Evolutionary conservation across 2,329 filamentous ascomycete species (phyloP), one percentile per base, ranked within the genome.

Genomic region (Neofusicoccum cordaticola): DNA sequence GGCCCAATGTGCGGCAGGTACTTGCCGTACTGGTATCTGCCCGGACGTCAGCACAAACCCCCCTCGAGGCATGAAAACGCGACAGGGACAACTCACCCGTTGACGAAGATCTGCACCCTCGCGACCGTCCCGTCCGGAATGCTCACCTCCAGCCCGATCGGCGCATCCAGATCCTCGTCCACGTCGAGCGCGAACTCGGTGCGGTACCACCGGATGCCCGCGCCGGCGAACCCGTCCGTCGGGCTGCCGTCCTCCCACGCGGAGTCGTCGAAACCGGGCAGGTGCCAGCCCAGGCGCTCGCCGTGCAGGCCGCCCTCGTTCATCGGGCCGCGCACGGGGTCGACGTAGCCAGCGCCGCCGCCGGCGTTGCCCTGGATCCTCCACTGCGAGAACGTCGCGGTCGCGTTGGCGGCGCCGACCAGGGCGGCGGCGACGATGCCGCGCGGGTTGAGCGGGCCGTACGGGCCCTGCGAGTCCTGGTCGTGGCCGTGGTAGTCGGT

Each of bases 401-500:
- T 66, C 15, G 58, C 71, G 15, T 47, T 61, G 15, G 34, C 6
- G 0, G 17, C 19, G 2, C 79, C 79, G n/a, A 83, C 47, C 1
- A 86, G 80, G 1, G 80, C 83, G 0, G 83, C 84, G 35, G 83
- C 81, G 52, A 79, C 78, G 68, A 86, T 85, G 4, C 85, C 85
- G 48, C 84, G 75, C 8, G 82, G 79, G 15, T 82, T 78, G 3
- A 81, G 75, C 4, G 83, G 83, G 0, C 76, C 79, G 1, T 77
- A 77, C 0, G 81, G 82, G 81, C 83, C 1, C 76, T 78, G 1
- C 77, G 77, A 0, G 80, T 82, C 31, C 85, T 79, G 82, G 57
- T 87, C 85, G 69, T 88, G 84, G 9, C 86, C 86, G 17, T 83
- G 85, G 74, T 88, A 82, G 69, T 88, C 84, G 72, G 86, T 83